Evolutionary conservation across 257 asterid genomes (phyloP).

Genomic region (Hygrophila difformis): DNA sequence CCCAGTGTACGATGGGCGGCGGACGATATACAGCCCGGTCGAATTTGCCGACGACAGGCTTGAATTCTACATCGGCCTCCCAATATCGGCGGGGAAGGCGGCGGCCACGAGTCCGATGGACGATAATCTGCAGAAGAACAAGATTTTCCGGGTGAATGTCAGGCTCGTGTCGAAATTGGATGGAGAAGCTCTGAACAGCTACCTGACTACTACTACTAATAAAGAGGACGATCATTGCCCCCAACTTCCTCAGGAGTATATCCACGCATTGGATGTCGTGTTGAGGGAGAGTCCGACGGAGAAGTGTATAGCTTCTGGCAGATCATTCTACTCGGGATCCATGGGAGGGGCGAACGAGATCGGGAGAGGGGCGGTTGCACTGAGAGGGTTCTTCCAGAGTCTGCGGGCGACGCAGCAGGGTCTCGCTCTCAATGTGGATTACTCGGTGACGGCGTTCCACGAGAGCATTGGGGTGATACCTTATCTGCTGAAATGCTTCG

Average conservation of each 20-base stretch:
- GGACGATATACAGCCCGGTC: constrained; percentile 64
- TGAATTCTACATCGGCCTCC: constrained; percentile 61
- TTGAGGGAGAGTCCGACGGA: constrained; percentile 60
- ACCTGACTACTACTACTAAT: constrained; percentile 43
- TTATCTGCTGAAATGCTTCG: constrained; percentile 61
- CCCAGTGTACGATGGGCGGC: constrained; percentile 83
- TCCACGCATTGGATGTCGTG: constrained; percentile 88
- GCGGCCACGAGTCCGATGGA: constrained; percentile 2
- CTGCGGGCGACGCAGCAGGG: constrained; percentile 92
- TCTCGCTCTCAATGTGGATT: constrained; percentile 82
- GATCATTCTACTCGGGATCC: constrained; percentile 57
- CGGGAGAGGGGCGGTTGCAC: constrained; percentile 86
- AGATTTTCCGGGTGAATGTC: constrained; percentile 62
- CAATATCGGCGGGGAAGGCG: constrained; percentile 29
- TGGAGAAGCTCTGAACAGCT: constrained; percentile 42
- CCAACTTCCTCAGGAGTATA: constrained; percentile 88
- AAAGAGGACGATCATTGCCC: constrained; percentile 31
- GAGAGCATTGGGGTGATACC: constrained; percentile 86
- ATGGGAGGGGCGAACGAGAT: constrained; percentile 76
- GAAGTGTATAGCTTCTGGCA: constrained; percentile 55
- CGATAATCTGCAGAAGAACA: constrained; percentile 22
- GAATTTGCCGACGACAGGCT: constrained; percentile 63
- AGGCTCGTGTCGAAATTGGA: constrained; percentile 78
- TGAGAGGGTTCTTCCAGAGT: constrained; percentile 91
- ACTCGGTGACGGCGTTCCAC: constrained; percentile 86